A percentile compares a stretch with the other conserved stretches of the same genome.
Conservation (phyloP, 257 asterid genomes). For the Mentha longifolia region DNA sequence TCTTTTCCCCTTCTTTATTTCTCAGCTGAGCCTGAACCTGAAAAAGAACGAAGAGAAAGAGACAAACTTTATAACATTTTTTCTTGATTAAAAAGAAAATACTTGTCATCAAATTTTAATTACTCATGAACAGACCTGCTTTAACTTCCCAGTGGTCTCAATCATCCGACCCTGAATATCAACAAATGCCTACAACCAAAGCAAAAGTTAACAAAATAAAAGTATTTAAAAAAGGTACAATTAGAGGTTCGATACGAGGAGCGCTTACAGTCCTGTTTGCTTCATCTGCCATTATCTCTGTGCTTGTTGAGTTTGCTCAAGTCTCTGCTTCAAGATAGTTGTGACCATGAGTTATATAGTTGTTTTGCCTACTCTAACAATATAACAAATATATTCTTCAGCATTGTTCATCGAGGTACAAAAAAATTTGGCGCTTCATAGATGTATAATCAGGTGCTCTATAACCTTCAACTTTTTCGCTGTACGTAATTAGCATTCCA, state of each 20-base stretch:
- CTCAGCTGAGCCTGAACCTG: constrained; percentile 87
- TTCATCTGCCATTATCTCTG: constrained; percentile 80
- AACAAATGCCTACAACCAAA: constrained; percentile 67
- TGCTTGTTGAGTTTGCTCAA: constrained; percentile 21
- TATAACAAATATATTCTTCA: too few relatives aligned
- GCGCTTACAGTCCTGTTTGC: constrained; percentile 64
- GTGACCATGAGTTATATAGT: background rate
- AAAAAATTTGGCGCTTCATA: background rate
- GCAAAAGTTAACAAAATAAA: background rate
- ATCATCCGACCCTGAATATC: constrained; percentile 96
- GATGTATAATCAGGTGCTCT: background rate
- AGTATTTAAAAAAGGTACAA: background rate
- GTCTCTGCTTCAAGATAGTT: constrained; percentile 13
- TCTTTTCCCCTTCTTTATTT: constrained; percentile 85
- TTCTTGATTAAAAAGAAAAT: background rate
- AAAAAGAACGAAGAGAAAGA: constrained; percentile 23
- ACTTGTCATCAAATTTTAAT: background rate
- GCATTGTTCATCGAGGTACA: background rate
- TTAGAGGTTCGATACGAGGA: background rate
- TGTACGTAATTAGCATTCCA: background rate
- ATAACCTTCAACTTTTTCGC: background rate
- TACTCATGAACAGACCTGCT: constrained; percentile 58
- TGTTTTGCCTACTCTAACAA: background rate
- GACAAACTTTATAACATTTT: background rate
- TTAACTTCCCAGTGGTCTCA: constrained; percentile 80